These are phyloP conservation scores for Schizothecium vesticola DNA, from an alignment of 495 filamentous ascomycete species.

Conservation along the genomic window DNA sequence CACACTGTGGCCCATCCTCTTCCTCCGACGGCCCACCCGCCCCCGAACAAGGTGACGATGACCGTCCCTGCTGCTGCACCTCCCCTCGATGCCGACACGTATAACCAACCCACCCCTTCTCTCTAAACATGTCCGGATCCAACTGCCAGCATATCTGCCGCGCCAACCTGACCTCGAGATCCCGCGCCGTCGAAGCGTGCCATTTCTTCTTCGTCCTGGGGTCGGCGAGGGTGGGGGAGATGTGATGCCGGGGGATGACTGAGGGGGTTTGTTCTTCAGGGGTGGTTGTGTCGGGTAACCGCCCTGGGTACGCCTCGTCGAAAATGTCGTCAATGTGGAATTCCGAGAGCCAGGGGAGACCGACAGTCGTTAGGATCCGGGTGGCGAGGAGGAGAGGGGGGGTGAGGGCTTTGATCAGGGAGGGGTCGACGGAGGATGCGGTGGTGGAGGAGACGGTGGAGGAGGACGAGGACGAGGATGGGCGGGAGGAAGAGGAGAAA, in stretches of 20 bases:
- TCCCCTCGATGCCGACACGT: constrained; percentile 30
- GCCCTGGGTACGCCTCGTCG: constrained; percentile 26
- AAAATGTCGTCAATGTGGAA: constrained; percentile 36
- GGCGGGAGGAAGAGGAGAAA: constrained; percentile 28
- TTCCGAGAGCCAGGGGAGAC: constrained; percentile 34
- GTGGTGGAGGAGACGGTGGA: constrained; percentile 24
- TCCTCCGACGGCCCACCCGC: neutral
- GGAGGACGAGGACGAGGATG: no score
- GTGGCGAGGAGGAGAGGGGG: constrained; percentile 28
- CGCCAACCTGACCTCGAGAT: constrained; percentile 20
- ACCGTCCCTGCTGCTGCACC: neutral
- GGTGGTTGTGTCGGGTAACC: neutral
- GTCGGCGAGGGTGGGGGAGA: constrained; percentile 19
- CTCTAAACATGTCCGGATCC: constrained; percentile 27
- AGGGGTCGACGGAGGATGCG: constrained; percentile 12
- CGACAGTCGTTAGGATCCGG: constrained; percentile 28
- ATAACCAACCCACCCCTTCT: constrained; percentile 34
- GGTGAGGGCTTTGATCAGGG: neutral
- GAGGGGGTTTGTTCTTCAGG: constrained; percentile 6
- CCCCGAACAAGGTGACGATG: neutral
- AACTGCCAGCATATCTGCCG: constrained; percentile 29
- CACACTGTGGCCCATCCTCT: neutral
- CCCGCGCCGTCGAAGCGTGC: constrained; percentile 14
- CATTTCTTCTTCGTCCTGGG: constrained; percentile 16
- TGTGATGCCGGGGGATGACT: constrained; percentile 27